Evolutionary conservation across 192 early-diverging fungal genomes (phyloP).

Genomic region (Coemansia sp.): DNA sequence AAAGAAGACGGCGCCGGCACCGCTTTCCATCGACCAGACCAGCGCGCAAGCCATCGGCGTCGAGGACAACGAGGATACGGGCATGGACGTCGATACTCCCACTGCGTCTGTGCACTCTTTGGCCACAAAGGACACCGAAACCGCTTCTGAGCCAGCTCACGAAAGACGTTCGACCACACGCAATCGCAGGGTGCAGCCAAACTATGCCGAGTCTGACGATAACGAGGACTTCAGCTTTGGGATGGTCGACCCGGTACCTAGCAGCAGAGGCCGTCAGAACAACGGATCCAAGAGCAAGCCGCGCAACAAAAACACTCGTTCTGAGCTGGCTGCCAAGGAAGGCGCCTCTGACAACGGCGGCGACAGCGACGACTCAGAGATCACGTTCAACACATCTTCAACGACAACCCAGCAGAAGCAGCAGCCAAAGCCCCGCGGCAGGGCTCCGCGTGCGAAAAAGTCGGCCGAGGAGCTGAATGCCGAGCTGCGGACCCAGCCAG

Average conservation of each 20-base stretch:
- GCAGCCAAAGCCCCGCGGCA: constrained; percentile 6
- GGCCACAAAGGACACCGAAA: not conserved
- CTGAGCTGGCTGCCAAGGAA: not conserved
- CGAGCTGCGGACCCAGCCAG: constrained; percentile 38
- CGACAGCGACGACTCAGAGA: constrained; percentile 53
- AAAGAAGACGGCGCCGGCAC: not conserved
- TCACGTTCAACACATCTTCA: constrained; percentile 37
- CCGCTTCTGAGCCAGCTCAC: not conserved
- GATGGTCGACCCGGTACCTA: not conserved
- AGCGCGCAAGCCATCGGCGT: not conserved
- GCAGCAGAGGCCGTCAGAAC: not conserved
- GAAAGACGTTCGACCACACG: constrained; percentile 14
- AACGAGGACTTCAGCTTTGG: constrained; percentile 10
- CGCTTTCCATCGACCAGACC: not conserved
- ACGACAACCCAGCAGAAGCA: constrained; percentile 11
- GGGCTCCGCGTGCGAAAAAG: constrained; percentile 17
- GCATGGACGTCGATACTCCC: constrained; percentile 4
- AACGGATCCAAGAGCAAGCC: not conserved
- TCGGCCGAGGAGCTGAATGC: constrained; percentile 33
- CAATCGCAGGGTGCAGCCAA: constrained; percentile 11
- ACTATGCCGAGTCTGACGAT: constrained; percentile 34
- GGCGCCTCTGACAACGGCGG: constrained; percentile 1
- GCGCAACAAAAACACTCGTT: not conserved
- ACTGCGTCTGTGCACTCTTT: not conserved
- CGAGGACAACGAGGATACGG: not conserved